Base-by-base conservation (phyloP, 306 rosid genomes). In the Prunus davidiana region DNA sequence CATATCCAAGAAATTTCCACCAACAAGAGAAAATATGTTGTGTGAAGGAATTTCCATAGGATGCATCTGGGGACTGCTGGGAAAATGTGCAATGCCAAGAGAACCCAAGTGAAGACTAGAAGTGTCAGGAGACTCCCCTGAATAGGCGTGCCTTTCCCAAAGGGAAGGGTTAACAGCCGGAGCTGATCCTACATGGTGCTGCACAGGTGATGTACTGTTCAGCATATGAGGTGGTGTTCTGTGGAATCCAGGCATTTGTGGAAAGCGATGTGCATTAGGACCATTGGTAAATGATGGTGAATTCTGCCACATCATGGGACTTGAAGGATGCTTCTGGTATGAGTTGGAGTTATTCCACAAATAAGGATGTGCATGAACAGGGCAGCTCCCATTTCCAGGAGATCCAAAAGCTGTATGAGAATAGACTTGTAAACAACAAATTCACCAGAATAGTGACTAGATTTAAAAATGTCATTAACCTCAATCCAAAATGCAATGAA, bases 111-210 rank as follows among this genome's bases (percentile, higher is more conserved):
- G 88, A 73, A 86, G 85, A 71, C 89, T 86, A 75, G 95, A 85
- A 68, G 85, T 80, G 41, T 88, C 95, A 74, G 95, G 89, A 78
- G 97, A 89, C 81, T 86, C 91, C 74, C 86, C 87, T 80, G 82
- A 74, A 88, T 78, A 91, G 71, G 90, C 79, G 71, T 73, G 89
- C 73, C 88, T 86, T 69, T 89, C 95, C 97, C 97, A 91, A 10
- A 86, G 88, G 15, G 95, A 89, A 75, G 88, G 89, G 6, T 92
- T 89, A 69, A 89, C 85, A 65, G 85, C 89, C 1, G 97, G 97
- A 51, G 97, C 97, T 57, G 95, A 91, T 73, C 97, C 97, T 74
- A 89, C 92, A 67, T 86, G 97, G 63, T 84, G 93, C 32, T 82
- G 87, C 38, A 88, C 55, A 73, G 87, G 86, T 49, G 95, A 82